These are phyloP conservation scores for Wickerhamiella alocasiicola DNA, from an alignment of 805 yeast genomes.

Conservation along the genomic window DNA sequence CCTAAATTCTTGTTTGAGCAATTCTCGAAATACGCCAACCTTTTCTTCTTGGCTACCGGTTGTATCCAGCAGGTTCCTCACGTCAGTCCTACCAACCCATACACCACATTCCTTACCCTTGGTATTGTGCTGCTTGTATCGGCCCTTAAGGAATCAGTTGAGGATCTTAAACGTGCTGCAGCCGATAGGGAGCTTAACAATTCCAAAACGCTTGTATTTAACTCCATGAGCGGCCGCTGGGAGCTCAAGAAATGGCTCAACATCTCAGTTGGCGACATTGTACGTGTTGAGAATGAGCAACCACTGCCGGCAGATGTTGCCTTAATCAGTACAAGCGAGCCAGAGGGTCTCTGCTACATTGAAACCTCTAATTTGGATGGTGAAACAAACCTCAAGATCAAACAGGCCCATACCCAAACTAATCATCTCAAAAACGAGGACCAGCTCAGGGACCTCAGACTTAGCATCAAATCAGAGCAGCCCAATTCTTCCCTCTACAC, in stretches of 20 bases:
- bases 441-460: conserved; percentile 40
- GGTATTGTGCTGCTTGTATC: conserved; percentile 76
- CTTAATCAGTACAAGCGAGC: conserved; percentile 82
- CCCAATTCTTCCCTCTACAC: conserved; percentile 93
- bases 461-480: conserved; percentile 66
- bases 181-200: conserved; percentile 85
- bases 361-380: conserved; percentile 98
- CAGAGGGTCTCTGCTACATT: conserved; percentile 93
- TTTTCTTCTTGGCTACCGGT: conserved; percentile 86
- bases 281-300: conserved; percentile 72
- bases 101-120: conserved; percentile 87
- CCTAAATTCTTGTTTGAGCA: conserved; percentile 95
- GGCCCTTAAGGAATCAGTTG: conserved; percentile 81
- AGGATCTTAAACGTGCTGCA: conserved; percentile 74
- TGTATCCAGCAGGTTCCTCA: conserved; percentile 93
- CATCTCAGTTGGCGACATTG: conserved; percentile 82
- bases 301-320: conserved; percentile 90
- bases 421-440: conserved; percentile 54
- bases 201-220: conserved; percentile 56
- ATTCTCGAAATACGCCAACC: conserved; percentile 90
- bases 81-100: conserved; percentile 92
- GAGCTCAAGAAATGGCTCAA: conserved; percentile 66
- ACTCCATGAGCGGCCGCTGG: conserved; percentile 48
- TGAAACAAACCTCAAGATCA: conserved; percentile 90
- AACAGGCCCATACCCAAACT: conserved; percentile 76